Evolutionary conservation across 495 filamentous ascomycete species (phyloP).

Genomic region (Penicillium manginii): DNA sequence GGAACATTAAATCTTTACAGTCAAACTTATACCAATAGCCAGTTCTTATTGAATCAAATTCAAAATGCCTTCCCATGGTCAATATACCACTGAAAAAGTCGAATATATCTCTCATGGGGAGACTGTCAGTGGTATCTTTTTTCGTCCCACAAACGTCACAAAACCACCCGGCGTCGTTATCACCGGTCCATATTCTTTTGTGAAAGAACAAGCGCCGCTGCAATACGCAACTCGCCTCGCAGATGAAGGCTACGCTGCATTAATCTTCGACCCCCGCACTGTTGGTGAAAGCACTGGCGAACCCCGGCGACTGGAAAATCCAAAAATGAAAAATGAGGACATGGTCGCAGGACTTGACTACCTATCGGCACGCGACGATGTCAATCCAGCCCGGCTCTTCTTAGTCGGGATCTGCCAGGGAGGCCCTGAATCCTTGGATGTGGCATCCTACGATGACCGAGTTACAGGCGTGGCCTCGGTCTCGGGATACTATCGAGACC

Average conservation of each 20-base stretch:
- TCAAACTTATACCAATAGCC: too few relatives aligned
- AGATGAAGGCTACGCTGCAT: conserved; percentile 26
- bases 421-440: conserved; percentile 26
- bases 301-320: conserved; percentile 26
- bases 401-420: conserved; percentile 29
- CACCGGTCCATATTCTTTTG: conserved; percentile 23
- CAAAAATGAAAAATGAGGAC: conserved; percentile 29
- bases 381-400: conserved; percentile 22
- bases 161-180: conserved; percentile 23
- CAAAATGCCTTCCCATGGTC: conserved; percentile 29
- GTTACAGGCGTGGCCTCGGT: conserved; percentile 27
- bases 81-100: conserved; percentile 27
- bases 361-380: conserved; percentile 18
- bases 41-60: too few relatives aligned
- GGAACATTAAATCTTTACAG: too few relatives aligned
- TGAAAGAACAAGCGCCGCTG: conserved; percentile 30
- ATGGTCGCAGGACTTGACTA: conserved; percentile 27
- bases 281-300: conserved; percentile 30
- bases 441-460: conserved; percentile 26
- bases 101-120: conserved; percentile 23
- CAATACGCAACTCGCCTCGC: conserved; percentile 29
- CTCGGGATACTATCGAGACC: conserved; percentile 29
- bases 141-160: conserved; percentile 13
- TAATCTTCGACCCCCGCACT: conserved; percentile 27
- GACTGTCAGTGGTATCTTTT: conserved; percentile 17